A percentile compares a stretch with the other conserved stretches of the same genome.
phyloP scores from a whole-genome alignment of 345 rosid genomes.

The Xanthoceras sorbifolium region DNA sequence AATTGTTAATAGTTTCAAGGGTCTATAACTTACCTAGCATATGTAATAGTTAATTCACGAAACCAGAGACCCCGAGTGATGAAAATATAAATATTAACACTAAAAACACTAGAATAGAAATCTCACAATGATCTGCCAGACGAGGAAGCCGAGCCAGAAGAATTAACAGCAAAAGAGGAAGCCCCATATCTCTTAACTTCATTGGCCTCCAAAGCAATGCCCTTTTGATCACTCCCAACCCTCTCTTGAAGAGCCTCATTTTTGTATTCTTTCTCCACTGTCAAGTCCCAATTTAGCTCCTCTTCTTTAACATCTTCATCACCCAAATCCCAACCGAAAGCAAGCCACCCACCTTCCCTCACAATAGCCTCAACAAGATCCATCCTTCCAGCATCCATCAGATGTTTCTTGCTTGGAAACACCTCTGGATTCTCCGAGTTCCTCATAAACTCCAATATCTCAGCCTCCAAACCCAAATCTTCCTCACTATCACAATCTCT shows the following conservation, averaged over 20 bases:
- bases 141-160: constrained; percentile 39
- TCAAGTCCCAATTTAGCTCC: constrained; percentile 26
- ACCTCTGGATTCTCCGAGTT: constrained; percentile 54
- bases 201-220: constrained; percentile 16
- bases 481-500: constrained; percentile 46
- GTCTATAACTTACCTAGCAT: background rate
- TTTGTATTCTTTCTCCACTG: constrained; percentile 23
- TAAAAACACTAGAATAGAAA: constrained; percentile 28
- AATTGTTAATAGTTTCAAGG: background rate
- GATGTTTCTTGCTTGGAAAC: constrained; percentile 73
- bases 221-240: constrained; percentile 4
- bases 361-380: constrained; percentile 73
- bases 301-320: constrained; percentile 31
- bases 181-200: constrained; percentile 25
- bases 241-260: constrained; percentile 20
- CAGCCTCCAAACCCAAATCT: constrained; percentile 60
- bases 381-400: constrained; percentile 63
- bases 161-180: constrained; percentile 29
- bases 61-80: background rate
- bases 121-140: constrained; percentile 66
- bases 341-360: constrained; percentile 81
- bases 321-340: constrained; percentile 84
- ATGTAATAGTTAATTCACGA: constrained; percentile 3
- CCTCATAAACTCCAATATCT: constrained; percentile 85
- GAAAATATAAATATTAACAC: background rate